Evolutionary conservation across 2,329 filamentous ascomycete genomes (phyloP).

Genomic region (Hawksworthiomyces lignivorus): DNA sequence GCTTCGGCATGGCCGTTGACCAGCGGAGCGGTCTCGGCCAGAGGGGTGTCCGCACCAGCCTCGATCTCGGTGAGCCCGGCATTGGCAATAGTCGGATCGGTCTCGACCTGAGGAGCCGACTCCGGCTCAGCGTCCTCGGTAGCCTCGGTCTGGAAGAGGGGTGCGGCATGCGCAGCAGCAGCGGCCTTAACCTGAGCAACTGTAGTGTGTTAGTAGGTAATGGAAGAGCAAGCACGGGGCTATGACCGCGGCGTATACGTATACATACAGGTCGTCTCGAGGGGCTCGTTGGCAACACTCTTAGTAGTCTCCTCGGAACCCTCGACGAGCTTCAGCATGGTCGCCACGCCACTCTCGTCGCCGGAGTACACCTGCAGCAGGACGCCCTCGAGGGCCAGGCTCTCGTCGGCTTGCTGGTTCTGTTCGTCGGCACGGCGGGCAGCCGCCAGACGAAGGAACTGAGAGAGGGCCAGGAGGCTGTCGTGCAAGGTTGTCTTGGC

Average conservation of each 20-base stretch:
- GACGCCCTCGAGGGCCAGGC: conserved; percentile 72
- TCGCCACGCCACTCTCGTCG: conserved; percentile 63
- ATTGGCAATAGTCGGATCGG: conserved; percentile 61
- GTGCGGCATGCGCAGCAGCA: conserved; percentile 44
- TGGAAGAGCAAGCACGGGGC: neutral
- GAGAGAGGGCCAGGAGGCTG: conserved; percentile 63
- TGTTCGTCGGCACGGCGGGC: conserved; percentile 64
- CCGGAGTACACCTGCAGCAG: conserved; percentile 72
- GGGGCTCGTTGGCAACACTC: conserved; percentile 55
- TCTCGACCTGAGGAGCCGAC: conserved; percentile 28
- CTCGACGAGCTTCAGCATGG: conserved; percentile 70
- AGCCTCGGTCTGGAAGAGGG: conserved; percentile 26
- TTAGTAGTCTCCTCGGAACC: conserved; percentile 59
- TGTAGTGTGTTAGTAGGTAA: conserved; percentile 19
- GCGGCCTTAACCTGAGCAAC: conserved; percentile 52
- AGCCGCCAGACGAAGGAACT: conserved; percentile 73
- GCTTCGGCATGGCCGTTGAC: conserved; percentile 8
- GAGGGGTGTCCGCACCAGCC: conserved; percentile 18
- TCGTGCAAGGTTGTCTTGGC: conserved; percentile 51
- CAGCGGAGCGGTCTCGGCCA: neutral
- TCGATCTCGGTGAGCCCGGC: conserved; percentile 63
- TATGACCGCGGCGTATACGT: too few species aligned
- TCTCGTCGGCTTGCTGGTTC: conserved; percentile 60
- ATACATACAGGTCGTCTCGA: conserved; percentile 61
- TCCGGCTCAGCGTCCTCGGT: conserved; percentile 23